Percentiles rank a stretch among this genome's conserved stretches.
Conservation (phyloP, 306 rosid species). For the Ammopiptanthus mongolicus region DNA sequence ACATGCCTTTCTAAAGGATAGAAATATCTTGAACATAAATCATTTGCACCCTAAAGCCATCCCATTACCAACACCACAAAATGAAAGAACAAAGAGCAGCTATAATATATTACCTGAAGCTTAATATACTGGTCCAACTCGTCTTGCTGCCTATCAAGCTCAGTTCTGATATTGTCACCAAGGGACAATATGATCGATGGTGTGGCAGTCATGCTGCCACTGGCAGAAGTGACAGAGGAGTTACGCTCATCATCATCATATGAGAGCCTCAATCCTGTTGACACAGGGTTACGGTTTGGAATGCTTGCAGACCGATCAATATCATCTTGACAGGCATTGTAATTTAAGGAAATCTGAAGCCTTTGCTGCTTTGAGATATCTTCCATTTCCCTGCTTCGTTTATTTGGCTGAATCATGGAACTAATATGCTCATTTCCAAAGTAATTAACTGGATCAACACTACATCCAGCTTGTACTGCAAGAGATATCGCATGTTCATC, state of each 20-base stretch:
- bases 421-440: slow-evolving; percentile 62
- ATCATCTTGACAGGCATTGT: slow-evolving; percentile 65
- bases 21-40: neutral
- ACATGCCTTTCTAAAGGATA: neutral
- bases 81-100: neutral
- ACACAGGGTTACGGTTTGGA: slow-evolving; percentile 75
- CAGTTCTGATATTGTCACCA: slow-evolving; percentile 67
- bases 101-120: slow-evolving; percentile 54
- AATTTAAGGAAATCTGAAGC: slow-evolving; percentile 78
- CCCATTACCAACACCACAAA: neutral
- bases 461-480: slow-evolving; percentile 76
- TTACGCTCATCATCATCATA: slow-evolving; percentile 89
- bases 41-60: neutral
- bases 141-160: slow-evolving; percentile 78
- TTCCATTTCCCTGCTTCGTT: slow-evolving; percentile 56
- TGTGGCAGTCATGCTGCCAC: slow-evolving; percentile 73
- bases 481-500: slow-evolving; percentile 6
- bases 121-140: slow-evolving; percentile 73
- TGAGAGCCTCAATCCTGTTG: slow-evolving; percentile 85
- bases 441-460: slow-evolving; percentile 72
- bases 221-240: slow-evolving; percentile 87
- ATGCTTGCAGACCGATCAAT: slow-evolving; percentile 60
- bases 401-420: slow-evolving; percentile 62
- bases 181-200: slow-evolving; percentile 62
- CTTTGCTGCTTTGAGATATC: slow-evolving; percentile 73